Percentiles rank a stretch among this genome's conserved stretches.
These are phyloP conservation scores for Cucumis melo DNA, from an alignment of 306 rosid genomes.

Conservation along the genomic window DNA sequence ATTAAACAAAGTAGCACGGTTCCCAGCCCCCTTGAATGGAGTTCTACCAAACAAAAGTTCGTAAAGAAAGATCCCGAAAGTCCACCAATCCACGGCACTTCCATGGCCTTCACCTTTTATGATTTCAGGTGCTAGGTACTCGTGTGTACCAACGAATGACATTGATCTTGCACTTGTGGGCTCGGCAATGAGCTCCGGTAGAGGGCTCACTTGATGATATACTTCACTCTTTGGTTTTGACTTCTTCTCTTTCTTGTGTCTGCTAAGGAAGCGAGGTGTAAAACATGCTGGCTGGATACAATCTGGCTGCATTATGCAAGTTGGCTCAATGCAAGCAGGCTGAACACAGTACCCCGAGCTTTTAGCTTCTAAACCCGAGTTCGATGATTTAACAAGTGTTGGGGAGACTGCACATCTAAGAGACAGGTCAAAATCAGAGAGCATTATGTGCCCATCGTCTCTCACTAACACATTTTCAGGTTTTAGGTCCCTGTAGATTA, in stretches of 20 bases:
- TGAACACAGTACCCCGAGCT: slow-evolving; percentile 62
- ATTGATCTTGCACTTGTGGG: slow-evolving; percentile 86
- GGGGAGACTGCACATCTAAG: slow-evolving; percentile 84
- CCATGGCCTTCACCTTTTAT: slow-evolving; percentile 97
- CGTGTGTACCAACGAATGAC: slow-evolving; percentile 96
- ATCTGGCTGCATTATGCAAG: slow-evolving; percentile 66
- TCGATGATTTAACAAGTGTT: slow-evolving; percentile 54
- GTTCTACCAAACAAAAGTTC: slow-evolving; percentile 92
- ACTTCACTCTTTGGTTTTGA: slow-evolving; percentile 44
- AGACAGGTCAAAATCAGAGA: slow-evolving; percentile 92
- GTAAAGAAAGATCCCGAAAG: slow-evolving; percentile 84
- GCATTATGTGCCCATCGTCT: slow-evolving; percentile 97
- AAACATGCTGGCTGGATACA: slow-evolving; percentile 83
- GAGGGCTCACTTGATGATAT: slow-evolving; percentile 54
- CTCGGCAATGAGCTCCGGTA: slow-evolving; percentile 86
- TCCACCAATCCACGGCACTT: slow-evolving; percentile 99
- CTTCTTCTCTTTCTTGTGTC: slow-evolving; percentile 56
- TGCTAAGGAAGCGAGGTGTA: slow-evolving; percentile 46
- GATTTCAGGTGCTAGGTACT: slow-evolving; percentile 92
- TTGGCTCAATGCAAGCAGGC: slow-evolving; percentile 74
- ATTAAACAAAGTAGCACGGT: slow-evolving; percentile 82
- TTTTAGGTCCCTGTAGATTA: slow-evolving; percentile 87
- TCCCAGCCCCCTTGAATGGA: slow-evolving; percentile 78
- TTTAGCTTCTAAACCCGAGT: slow-evolving; percentile 37
- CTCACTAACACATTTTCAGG: slow-evolving; percentile 92